A percentile compares a stretch with the other conserved stretches of the same genome.
These are phyloP conservation scores for Taxawa tesnikishii DNA, from an alignment of 2,329 filamentous ascomycete genomes.

Conservation along the genomic window DNA sequence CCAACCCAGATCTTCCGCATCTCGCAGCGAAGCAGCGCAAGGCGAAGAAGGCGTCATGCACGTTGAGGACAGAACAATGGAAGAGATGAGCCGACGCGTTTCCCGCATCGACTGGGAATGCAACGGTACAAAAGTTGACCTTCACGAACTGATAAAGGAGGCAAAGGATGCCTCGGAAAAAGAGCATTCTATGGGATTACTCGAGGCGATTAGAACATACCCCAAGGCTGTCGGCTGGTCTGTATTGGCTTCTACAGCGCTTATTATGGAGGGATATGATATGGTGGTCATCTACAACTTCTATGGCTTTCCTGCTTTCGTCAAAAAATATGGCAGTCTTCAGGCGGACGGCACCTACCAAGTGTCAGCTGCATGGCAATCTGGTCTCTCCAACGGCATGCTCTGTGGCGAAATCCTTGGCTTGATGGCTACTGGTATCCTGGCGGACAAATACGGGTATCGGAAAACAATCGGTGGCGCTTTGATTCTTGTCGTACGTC, in stretches of 20 bases:
- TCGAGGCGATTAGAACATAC: constrained; percentile 62
- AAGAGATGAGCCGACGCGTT: constrained; percentile 2
- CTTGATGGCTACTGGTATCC: constrained; percentile 51
- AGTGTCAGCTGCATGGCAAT: constrained; percentile 43
- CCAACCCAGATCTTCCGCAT: background rate
- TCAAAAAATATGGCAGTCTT: constrained; percentile 24
- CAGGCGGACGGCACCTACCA: constrained; percentile 26
- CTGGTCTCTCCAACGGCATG: constrained; percentile 42
- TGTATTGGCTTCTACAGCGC: constrained; percentile 16
- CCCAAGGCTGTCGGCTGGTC: constrained; percentile 21
- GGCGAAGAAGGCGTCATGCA: background rate
- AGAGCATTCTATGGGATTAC: constrained; percentile 29
- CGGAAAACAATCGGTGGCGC: constrained; percentile 46
- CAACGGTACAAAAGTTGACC: constrained; percentile 19
- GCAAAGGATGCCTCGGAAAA: constrained; percentile 24
- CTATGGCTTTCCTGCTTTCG: constrained; percentile 20
- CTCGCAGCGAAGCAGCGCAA: background rate
- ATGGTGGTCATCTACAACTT: constrained; percentile 16
- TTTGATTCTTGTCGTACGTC: constrained; percentile 33
- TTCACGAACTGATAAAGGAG: constrained; percentile 13
- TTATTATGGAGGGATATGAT: constrained; percentile 25
- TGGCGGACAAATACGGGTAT: constrained; percentile 39
- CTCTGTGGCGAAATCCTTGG: constrained; percentile 55
- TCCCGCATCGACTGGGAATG: background rate
- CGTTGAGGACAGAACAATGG: background rate